phyloP scores from a whole-genome alignment of 768 basidiomycete species.

The Mycena galericulata region DNA sequence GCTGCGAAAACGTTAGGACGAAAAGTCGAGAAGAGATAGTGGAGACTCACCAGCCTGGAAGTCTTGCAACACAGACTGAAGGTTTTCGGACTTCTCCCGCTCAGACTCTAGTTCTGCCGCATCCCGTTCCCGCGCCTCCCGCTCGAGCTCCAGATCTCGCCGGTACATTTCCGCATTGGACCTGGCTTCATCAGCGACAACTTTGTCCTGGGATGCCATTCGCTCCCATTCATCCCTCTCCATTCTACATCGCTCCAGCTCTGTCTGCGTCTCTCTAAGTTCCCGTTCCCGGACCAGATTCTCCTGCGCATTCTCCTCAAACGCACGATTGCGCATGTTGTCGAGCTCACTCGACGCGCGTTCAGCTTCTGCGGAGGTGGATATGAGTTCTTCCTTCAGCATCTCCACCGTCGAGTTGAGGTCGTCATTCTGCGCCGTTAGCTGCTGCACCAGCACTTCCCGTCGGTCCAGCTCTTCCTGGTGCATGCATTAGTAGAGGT shows the following conservation, averaged over 20 bases:
- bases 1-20: slow-evolving; percentile 57
- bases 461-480: slow-evolving; percentile 98
- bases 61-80: slow-evolving; percentile 94
- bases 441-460: slow-evolving; percentile 83
- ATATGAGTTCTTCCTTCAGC: slow-evolving; percentile 82
- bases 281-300: slow-evolving; percentile 79
- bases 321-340: slow-evolving; percentile 68
- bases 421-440: slow-evolving; percentile 84
- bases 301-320: slow-evolving; percentile 80
- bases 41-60: slow-evolving; percentile 86
- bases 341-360: slow-evolving; percentile 78
- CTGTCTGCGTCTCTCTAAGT: slow-evolving; percentile 83
- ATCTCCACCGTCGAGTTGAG: slow-evolving; percentile 78
- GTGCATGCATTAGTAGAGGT: slow-evolving; percentile 37
- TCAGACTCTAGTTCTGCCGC: slow-evolving; percentile 71
- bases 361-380: slow-evolving; percentile 81
- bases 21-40: background rate
- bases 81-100: slow-evolving; percentile 79
- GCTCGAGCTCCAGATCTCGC: slow-evolving; percentile 76
- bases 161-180: slow-evolving; percentile 66
- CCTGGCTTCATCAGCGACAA: slow-evolving; percentile 76
- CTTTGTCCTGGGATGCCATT: slow-evolving; percentile 68
- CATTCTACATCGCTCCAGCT: slow-evolving; percentile 87
- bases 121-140: slow-evolving; percentile 68
- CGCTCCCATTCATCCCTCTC: slow-evolving; percentile 78